These are phyloP conservation scores for Selaginella tamariscina DNA, from an alignment of 75 land plant species.

Conservation along the genomic window DNA sequence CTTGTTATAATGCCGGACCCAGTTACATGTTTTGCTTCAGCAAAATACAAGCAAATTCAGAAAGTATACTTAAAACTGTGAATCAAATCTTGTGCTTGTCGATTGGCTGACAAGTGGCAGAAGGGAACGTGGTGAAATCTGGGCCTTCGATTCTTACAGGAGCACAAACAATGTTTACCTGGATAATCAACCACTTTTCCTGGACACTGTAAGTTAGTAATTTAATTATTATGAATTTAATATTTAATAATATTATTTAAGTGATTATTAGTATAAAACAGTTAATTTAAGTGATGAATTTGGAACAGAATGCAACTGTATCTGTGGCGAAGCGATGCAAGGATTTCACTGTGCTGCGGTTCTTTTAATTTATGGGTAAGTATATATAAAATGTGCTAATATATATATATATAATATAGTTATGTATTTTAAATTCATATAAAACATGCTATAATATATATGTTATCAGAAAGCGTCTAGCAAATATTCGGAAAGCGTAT, in stretches of 20 bases:
- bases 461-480: conserved; percentile 35
- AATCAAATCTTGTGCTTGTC: conserved; percentile 65
- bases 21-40: conserved; percentile 71
- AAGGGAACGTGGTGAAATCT: conserved; percentile 69
- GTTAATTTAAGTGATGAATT: conserved; percentile 25
- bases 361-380: conserved; percentile 66
- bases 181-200: conserved; percentile 59
- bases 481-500: not conserved
- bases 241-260: not conserved
- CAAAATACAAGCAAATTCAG: conserved; percentile 70
- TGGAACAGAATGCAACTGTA: conserved; percentile 39
- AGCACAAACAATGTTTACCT: conserved; percentile 65
- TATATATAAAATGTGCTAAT: not conserved
- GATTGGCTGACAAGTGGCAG: conserved; percentile 98
- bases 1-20: conserved; percentile 84
- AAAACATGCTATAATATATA: conserved; percentile 34
- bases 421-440: conserved; percentile 35
- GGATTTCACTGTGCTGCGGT: conserved; percentile 74
- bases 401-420: conserved; percentile 34
- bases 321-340: conserved; percentile 52
- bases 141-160: conserved; percentile 64
- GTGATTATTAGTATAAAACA: not conserved
- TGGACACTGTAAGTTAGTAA: conserved; percentile 63
- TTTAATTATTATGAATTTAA: too few species aligned
- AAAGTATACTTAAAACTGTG: conserved; percentile 39